Conservation (phyloP, 2,329 filamentous ascomycete genomes). For the Penicillium brasilianum region DNA sequence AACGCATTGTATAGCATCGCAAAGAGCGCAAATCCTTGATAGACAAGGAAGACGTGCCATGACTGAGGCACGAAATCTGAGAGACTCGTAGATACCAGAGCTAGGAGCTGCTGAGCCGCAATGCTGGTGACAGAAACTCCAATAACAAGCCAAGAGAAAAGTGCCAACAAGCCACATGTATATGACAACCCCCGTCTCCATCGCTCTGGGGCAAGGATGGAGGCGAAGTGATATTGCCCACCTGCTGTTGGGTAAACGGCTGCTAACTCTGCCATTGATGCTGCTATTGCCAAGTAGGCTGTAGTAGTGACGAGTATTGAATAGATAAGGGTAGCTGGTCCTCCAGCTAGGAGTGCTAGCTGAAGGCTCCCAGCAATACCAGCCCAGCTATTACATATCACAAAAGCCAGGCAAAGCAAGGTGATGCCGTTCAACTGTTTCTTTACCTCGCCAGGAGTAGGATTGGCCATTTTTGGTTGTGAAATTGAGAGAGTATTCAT, state of each 20-base stretch:
- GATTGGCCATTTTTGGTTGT: neutral
- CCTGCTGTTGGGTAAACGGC: constrained; percentile 1
- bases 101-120: neutral
- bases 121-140: neutral
- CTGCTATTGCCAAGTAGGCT: neutral
- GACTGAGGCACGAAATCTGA: neutral
- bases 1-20: neutral
- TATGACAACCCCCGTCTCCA: neutral
- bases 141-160: neutral
- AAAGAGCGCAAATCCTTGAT: neutral
- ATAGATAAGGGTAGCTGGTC: neutral
- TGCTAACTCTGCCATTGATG: neutral
- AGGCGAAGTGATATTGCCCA: constrained; percentile 2
- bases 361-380: neutral
- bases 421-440: neutral
- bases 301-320: neutral
- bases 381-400: neutral
- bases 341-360: neutral
- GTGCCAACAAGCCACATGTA: neutral
- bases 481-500: neutral
- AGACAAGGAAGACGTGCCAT: neutral
- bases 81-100: neutral
- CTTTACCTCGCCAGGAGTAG: neutral
- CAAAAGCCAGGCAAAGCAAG: neutral
- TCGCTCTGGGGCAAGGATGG: neutral